phyloP scores from a whole-genome alignment of 2,329 filamentous ascomycete species.

The Helicocarpus griseus region DNA sequence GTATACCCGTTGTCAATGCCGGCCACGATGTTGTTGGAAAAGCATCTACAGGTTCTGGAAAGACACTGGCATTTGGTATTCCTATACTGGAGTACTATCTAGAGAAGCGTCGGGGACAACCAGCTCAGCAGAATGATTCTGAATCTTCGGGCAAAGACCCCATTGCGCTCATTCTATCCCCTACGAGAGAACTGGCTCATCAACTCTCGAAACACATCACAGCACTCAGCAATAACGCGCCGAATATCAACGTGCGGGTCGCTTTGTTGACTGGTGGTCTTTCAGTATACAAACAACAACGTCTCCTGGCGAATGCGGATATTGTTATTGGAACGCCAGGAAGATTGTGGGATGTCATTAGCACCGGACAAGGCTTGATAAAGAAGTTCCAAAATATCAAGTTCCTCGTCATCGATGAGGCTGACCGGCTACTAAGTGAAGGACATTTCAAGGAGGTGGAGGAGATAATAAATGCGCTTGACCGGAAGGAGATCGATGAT shows the following conservation, averaged over 20 bases:
- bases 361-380: slow-evolving; percentile 60
- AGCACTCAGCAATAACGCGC: slow-evolving; percentile 57
- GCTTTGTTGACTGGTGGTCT: slow-evolving; percentile 86
- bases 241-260: slow-evolving; percentile 53
- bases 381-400: slow-evolving; percentile 60
- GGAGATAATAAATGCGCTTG: slow-evolving; percentile 73
- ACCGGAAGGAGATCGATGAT: slow-evolving; percentile 48
- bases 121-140: slow-evolving; percentile 26
- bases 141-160: slow-evolving; percentile 39
- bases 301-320: slow-evolving; percentile 72
- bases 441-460: slow-evolving; percentile 93
- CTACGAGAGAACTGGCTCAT: slow-evolving; percentile 86
- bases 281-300: slow-evolving; percentile 89
- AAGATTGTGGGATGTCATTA: slow-evolving; percentile 87
- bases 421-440: slow-evolving; percentile 80
- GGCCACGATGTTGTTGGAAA: slow-evolving; percentile 93
- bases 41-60: slow-evolving; percentile 90
- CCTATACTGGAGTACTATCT: slow-evolving; percentile 84
- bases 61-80: slow-evolving; percentile 89
- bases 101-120: slow-evolving; percentile 30
- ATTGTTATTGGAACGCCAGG: slow-evolving; percentile 92
- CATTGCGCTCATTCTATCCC: slow-evolving; percentile 73
- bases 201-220: slow-evolving; percentile 79
- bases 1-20: slow-evolving; percentile 72
- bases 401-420: slow-evolving; percentile 88